Evolutionary conservation across 1,284 basidiomycete genomes (phyloP), one percentile per base, ranked within the genome.

Genomic region (Puccinia polysora): DNA sequence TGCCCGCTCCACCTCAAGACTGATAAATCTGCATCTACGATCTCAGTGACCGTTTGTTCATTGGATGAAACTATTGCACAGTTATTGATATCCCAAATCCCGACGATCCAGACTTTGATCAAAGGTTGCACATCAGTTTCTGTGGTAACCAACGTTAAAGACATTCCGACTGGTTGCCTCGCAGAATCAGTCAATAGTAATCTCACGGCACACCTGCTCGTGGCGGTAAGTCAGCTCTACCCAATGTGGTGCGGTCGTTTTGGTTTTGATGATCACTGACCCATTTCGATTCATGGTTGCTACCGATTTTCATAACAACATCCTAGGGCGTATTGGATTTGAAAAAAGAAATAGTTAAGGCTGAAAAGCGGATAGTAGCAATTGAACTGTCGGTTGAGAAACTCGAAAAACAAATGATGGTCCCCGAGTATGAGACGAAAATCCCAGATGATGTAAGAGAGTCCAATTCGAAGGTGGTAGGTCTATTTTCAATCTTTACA

Each of bases 151-250:
- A 80, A 83, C 25, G 77, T 84, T 28, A 78, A 79, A 23, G 82
- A 84, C 18, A 84, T 98, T 50, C 93, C 94, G 0, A 83, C 85
- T 1, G 96, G 95, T 15, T 97, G 93, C 79, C 94, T 91, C 3
- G 89, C 89, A 2, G 84, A 86, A 65, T 86, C 90, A 34, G 85
- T 98, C 40, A 88, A 87, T 0, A 82, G 88, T 12, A 87, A 87
- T 1, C 82, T 92, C 55, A 85, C 87, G 49, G 84, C 91, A 2
- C 86, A 94, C 79, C 84, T 93, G 8, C 87, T 93, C 73, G 91
- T 97, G 64, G 84, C 87, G 80, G 91, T 91, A 78, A 74, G 87
- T 79, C 6, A 2, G 20, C 47, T 36, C 12, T 15, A 28, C 12
- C 36, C n/a, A 18, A 23, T 3, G 10, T 36, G 40, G 32, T 43